These are phyloP conservation scores for Syzygium aromaticum DNA, from an alignment of 345 rosid genomes.

Conservation along the genomic window DNA sequence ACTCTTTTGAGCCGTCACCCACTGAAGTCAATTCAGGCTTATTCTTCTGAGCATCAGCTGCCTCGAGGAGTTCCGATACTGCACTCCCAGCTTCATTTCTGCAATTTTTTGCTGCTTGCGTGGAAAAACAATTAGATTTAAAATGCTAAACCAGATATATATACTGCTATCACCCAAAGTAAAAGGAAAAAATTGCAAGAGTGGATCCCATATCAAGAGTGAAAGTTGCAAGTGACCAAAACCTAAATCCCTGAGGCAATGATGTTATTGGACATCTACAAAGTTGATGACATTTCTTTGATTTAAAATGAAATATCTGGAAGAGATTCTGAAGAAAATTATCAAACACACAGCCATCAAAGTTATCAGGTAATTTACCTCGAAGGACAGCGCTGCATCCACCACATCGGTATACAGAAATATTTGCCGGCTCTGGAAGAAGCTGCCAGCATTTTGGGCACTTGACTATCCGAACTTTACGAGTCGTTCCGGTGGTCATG, in stretches of 20 bases:
- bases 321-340: not conserved
- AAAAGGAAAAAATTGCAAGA: not conserved
- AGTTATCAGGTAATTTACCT: not conserved
- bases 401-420: constrained; percentile 10
- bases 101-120: not conserved
- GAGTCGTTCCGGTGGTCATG: constrained; percentile 3
- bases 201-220: not conserved
- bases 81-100: not conserved
- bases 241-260: too few relatives aligned
- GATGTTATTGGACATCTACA: not conserved
- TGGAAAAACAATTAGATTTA: not conserved
- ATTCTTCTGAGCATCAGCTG: constrained; percentile 1
- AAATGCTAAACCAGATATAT: not conserved
- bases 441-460: constrained; percentile 11
- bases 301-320: not conserved
- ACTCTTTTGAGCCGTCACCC: not conserved
- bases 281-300: not conserved
- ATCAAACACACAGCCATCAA: not conserved
- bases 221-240: not conserved
- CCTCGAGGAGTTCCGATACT: not conserved
- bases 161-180: not conserved
- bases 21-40: not conserved
- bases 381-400: constrained; percentile 12
- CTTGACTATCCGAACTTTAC: constrained; percentile 4
- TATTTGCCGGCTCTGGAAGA: constrained; percentile 2